Evolutionary conservation across 768 basidiomycete species (phyloP), one percentile per base, ranked within the genome.

Genomic region (Glaciozyma martinii): DNA sequence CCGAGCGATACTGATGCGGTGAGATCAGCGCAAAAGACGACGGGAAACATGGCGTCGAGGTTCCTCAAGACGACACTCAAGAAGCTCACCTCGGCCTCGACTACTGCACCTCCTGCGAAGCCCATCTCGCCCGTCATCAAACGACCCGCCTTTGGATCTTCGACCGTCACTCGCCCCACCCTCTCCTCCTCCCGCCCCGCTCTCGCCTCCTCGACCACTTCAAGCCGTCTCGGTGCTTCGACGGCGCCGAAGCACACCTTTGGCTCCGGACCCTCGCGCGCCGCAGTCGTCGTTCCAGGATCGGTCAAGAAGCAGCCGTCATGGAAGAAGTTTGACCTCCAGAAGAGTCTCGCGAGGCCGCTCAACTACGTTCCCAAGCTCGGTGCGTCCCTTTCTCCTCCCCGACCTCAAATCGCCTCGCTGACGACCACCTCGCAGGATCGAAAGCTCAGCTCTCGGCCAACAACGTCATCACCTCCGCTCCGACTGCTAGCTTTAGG

Each of bases 311-410:
- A 27, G 52, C 49, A 50, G 59, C 55, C 55, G 0, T 54, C 47
- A 5, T 57, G 59, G 63, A 65, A 68, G 27, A 59, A 56, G 42
- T 68, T 65, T 32, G 61, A 68, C 59, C 27, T 65, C 42, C 63
- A 65, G 33, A 63, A 59, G 43, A 50, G 46, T 21, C 40, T 68
- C 1, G 58, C 50, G 40, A 44, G 61, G 2, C 63, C 63, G 16
- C 59, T 68, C 55, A 46, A 3, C 6, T 68, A 62, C 59, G 29
- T 30, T 12, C 37, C 56, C n/a, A 40, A 30, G 37, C 25, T 29
- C 25, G 56, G 44, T 44, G 19, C 54, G 37, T 61, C 30, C 19
- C 30, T 7, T 6, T 13, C 15, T 5, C 9, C n/a, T 6, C 25
- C 5, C 12, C 21, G 3, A 27, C n/a, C 13, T 53, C 42, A 9